phyloP scores from a whole-genome alignment of 768 basidiomycete species.

The Termitomyces sp. region DNA sequence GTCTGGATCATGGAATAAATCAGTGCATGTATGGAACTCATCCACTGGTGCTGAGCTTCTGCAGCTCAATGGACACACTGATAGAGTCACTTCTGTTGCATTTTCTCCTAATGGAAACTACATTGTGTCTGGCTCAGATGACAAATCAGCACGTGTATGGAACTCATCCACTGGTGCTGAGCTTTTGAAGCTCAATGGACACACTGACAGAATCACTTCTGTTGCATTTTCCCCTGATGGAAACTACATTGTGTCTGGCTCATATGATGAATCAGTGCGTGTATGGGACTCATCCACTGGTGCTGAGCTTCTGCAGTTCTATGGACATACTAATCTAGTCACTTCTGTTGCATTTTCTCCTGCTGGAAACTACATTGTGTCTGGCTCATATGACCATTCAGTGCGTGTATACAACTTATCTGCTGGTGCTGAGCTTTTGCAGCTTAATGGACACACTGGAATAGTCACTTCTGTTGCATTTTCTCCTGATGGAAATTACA shows the following conservation, averaged over 20 bases:
- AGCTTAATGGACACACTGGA: background rate
- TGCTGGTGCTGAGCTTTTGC: background rate
- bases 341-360: background rate
- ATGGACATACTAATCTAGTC: background rate
- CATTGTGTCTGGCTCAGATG: too few relatives aligned
- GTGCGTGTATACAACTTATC: background rate
- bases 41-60: too few relatives aligned
- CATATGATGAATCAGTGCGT: background rate
- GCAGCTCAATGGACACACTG: too few relatives aligned
- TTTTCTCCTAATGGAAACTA: too few relatives aligned
- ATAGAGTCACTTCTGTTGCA: too few relatives aligned
- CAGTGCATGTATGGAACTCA: too few relatives aligned
- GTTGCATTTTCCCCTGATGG: background rate
- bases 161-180: too few relatives aligned
- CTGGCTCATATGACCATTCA: background rate
- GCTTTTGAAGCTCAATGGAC: too few relatives aligned
- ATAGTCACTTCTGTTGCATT: background rate
- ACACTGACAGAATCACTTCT: too few relatives aligned
- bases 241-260: background rate
- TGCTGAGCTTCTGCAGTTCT: background rate
- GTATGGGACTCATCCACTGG: background rate
- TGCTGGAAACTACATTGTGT: background rate
- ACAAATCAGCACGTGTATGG: too few relatives aligned
- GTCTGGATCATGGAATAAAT: too few relatives aligned
- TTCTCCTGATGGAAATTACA: background rate